Conservation (phyloP, 306 rosid genomes). For the Medicago ruthenica region DNA sequence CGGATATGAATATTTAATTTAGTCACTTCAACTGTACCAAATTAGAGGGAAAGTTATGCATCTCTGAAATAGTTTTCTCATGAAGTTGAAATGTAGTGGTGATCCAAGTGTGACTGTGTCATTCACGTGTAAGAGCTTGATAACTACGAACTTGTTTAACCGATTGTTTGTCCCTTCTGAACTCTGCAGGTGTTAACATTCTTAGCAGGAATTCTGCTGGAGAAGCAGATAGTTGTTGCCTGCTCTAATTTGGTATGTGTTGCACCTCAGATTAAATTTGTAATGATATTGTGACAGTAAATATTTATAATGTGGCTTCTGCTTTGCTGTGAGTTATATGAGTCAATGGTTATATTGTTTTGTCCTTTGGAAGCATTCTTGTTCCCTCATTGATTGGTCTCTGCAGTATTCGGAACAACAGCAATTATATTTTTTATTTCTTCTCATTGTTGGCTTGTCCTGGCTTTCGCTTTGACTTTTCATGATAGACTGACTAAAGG, state of each 20-base stretch:
- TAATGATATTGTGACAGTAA: constrained; percentile 27
- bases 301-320: constrained; percentile 8
- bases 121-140: constrained; percentile 22
- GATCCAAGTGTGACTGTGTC: constrained; percentile 28
- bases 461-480: constrained; percentile 1
- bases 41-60: constrained; percentile 30
- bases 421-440: constrained; percentile 31
- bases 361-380: constrained; percentile 4
- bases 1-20: constrained; percentile 17
- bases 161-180: constrained; percentile 48
- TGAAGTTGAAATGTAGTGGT: constrained; percentile 19
- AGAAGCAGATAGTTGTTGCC: constrained; percentile 84
- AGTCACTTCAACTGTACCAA: constrained; percentile 21
- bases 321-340: constrained; percentile 21
- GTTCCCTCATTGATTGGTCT: constrained; percentile 34
- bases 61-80: background rate
- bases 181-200: constrained; percentile 48
- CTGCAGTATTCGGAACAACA: background rate
- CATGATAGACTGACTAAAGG: background rate
- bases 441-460: constrained; percentile 31
- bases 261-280: constrained; percentile 31
- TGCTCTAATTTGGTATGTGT: constrained; percentile 87
- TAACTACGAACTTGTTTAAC: constrained; percentile 18
- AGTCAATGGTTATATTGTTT: background rate
- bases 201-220: constrained; percentile 87